Evolutionary conservation across 2,329 filamentous ascomycete species (phyloP), one percentile per base, ranked within the genome.

Genomic region (Allantophomopsis cytisporea): DNA sequence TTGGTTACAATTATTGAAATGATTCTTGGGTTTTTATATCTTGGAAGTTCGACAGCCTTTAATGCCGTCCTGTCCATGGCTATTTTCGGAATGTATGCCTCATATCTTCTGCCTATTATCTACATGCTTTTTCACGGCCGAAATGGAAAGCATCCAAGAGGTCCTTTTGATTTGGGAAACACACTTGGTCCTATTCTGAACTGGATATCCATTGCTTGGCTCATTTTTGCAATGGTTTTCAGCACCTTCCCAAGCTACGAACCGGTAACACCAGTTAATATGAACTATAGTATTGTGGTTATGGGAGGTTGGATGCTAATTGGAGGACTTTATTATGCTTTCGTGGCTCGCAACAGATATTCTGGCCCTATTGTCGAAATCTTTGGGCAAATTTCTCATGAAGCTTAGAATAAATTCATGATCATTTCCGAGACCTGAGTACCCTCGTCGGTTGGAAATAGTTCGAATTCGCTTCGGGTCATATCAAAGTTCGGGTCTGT

Each of bases 261-360:
- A 47, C 66, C 64, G 0, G 60, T 64, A 0, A 62, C 60, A 1
- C 41, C 57, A 0, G 53, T 60, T 30, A 64, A 58, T 13, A 68
- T 69, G 63, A 69, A 69, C 34, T 68, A 69, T 40, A 57, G 58
- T 0, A 55, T 55, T 28, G 62, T 65, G 0, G 62, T 68, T 0
- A 48, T 66, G 46, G 51, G 51, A 3, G 63, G 57, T 0, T 66
- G 61, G 62, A 38, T 59, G 1, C 18, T 54, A 0, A 50, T 59
- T 23, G 61, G 62, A 0, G 48, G 49, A 0, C 21, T 52, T 2
- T 64, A 61, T 31, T 66, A 61, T 32, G 38, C 52, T 21, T 17
- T 44, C 1, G 42, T 40, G 23, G 55, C 52, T n/a, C 46, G 47
- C 31, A 42, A 44, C 36, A 45, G 45, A 35, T 58, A 55, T 39